These are phyloP conservation scores for Mycosphaerella sp. DNA, from an alignment of 2,329 filamentous ascomycete species.

Conservation along the genomic window DNA sequence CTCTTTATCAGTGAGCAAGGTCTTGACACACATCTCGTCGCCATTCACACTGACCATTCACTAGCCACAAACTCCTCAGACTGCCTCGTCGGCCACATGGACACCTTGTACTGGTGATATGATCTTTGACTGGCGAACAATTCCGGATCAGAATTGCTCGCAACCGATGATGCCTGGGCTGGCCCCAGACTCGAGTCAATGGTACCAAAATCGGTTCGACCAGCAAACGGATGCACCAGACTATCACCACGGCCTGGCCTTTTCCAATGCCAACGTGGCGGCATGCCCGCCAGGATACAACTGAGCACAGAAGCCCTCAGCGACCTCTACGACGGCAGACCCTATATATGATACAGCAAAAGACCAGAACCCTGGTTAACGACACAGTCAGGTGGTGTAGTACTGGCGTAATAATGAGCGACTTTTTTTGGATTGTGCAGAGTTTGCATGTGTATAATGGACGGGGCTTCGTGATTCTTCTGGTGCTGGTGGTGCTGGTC, in stretches of 20 bases:
- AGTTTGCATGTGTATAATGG: not conserved
- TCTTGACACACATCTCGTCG: no score
- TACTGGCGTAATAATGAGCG: not conserved
- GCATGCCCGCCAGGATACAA: slow-evolving; percentile 10
- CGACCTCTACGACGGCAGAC: not conserved
- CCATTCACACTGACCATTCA: not conserved
- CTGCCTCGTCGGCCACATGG: slow-evolving; percentile 5
- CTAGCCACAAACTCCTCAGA: slow-evolving; percentile 4
- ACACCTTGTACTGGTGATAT: not conserved
- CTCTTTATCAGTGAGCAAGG: slow-evolving; percentile 3
- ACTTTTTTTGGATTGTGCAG: not conserved
- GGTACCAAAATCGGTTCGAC: slow-evolving; percentile 4
- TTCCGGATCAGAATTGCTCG: slow-evolving; percentile 2
- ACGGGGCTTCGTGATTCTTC: not conserved
- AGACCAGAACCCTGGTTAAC: not conserved
- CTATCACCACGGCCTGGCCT: slow-evolving; percentile 1
- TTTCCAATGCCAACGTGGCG: not conserved
- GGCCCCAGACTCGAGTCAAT: slow-evolving; percentile 3
- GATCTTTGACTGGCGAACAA: slow-evolving; percentile 2
- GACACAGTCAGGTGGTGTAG: not conserved
- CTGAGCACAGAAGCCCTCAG: not conserved
- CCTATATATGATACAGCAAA: not conserved
- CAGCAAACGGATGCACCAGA: not conserved
- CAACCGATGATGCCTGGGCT: slow-evolving; percentile 2
- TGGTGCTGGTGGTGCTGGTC: not conserved